A percentile compares a stretch with the other conserved stretches of the same genome.
phyloP scores from a whole-genome alignment of 768 basidiomycete genomes.

The Leccinum boreale region DNA sequence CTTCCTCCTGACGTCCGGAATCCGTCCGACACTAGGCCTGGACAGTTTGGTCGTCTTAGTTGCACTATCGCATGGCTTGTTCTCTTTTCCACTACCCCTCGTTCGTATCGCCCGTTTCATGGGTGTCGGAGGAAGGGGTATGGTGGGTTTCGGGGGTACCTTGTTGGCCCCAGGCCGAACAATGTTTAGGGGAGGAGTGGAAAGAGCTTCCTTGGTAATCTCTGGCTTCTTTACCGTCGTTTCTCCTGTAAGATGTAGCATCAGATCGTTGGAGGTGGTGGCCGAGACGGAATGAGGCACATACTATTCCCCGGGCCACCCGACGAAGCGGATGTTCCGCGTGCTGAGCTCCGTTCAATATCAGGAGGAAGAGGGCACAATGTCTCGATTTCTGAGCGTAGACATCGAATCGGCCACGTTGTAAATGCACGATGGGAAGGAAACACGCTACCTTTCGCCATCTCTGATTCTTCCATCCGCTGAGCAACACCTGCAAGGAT shows the following conservation, averaged over 20 bases:
- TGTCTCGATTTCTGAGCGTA: background rate
- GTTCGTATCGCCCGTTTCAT: slow-evolving; percentile 1
- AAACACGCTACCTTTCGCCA: slow-evolving; percentile 4
- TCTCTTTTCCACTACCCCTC: slow-evolving; percentile 16
- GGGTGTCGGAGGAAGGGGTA: background rate
- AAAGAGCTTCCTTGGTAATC: slow-evolving; percentile 1
- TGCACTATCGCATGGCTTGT: slow-evolving; percentile 1
- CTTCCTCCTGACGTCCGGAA: background rate
- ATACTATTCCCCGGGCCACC: slow-evolving; percentile 5
- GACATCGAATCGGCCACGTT: background rate
- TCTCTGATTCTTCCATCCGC: background rate
- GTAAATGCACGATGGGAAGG: background rate
- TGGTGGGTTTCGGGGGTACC: slow-evolving; percentile 2
- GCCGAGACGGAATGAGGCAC: background rate
- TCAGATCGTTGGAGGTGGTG: background rate
- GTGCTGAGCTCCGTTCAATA: background rate
- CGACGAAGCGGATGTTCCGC: background rate
- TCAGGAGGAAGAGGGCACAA: background rate
- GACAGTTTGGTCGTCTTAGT: slow-evolving; percentile 2
- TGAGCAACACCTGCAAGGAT: slow-evolving; percentile 1
- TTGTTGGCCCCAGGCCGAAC: slow-evolving; percentile 8
- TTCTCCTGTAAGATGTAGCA: background rate
- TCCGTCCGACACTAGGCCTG: slow-evolving; percentile 4
- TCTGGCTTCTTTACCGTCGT: background rate
- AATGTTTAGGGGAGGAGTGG: background rate